These are phyloP conservation scores for Neophaeococcomyces aloes DNA, from an alignment of 2,329 filamentous ascomycete species.

Conservation along the genomic window DNA sequence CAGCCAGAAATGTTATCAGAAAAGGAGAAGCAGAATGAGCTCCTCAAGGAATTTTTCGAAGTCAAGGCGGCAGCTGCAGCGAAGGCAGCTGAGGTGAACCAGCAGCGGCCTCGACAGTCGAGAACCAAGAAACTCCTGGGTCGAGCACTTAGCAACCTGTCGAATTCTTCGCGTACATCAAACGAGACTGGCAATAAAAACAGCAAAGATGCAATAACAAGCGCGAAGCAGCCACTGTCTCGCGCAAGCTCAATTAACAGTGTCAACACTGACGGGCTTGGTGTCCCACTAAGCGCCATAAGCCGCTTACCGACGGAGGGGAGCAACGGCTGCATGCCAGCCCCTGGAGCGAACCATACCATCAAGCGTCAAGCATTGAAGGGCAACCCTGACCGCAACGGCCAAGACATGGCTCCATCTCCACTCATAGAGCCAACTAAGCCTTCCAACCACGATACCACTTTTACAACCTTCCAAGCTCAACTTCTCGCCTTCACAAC, in stretches of 20 bases:
- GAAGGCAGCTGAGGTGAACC: background rate
- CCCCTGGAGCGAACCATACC: conserved; percentile 9
- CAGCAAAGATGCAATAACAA: background rate
- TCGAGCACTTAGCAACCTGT: conserved; percentile 33
- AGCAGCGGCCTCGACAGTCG: conserved; percentile 7
- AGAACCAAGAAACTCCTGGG: conserved; percentile 31
- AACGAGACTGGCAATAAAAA: conserved; percentile 2
- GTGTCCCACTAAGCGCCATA: conserved; percentile 22
- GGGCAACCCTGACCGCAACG: conserved; percentile 24
- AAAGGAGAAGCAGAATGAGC: background rate
- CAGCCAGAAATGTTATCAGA: background rate
- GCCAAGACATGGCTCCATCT: conserved; percentile 24
- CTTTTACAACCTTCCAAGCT: conserved; percentile 25
- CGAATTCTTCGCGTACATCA: conserved; percentile 27
- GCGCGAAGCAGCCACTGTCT: conserved; percentile 23
- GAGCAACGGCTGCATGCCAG: conserved; percentile 4
- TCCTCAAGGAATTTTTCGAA: conserved; percentile 4
- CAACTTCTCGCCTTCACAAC: conserved; percentile 24
- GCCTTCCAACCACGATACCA: conserved; percentile 23
- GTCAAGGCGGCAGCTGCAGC: conserved; percentile 10
- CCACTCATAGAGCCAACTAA: conserved; percentile 13
- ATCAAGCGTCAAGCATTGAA: conserved; percentile 15
- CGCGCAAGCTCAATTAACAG: conserved; percentile 42
- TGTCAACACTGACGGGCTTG: conserved; percentile 30
- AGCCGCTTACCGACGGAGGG: conserved; percentile 16